A percentile compares a stretch with the other conserved stretches of the same genome.
These are phyloP conservation scores for Penicillium hesseltinei DNA, from an alignment of 2,329 filamentous ascomycete species.

Conservation along the genomic window DNA sequence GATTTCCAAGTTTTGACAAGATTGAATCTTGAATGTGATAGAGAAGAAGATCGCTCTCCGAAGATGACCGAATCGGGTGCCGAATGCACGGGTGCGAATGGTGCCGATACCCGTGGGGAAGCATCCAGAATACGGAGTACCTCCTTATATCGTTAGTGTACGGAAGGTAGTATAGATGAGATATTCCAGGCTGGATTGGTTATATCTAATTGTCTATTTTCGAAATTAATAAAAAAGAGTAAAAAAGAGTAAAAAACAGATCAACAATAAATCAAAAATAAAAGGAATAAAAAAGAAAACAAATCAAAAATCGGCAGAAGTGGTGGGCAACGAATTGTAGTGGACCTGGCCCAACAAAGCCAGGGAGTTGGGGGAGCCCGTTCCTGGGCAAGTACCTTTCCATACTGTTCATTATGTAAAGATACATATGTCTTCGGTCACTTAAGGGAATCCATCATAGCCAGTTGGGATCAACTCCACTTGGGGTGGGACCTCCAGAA, in stretches of 20 bases:
- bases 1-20: not conserved
- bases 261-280: not conserved
- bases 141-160: not conserved
- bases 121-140: not conserved
- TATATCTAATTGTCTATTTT: not conserved
- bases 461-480: constrained; percentile 18
- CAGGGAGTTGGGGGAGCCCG: constrained; percentile 22
- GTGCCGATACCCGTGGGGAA: not conserved
- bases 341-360: constrained; percentile 30
- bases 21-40: not conserved
- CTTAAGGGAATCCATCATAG: not conserved
- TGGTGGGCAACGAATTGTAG: constrained; percentile 9
- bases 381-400: constrained; percentile 15
- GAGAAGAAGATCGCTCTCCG: not conserved
- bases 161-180: not conserved
- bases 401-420: constrained; percentile 12
- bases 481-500: constrained; percentile 17
- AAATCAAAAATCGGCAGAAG: constrained; percentile 3
- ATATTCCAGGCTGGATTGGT: not conserved
- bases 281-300: not conserved
- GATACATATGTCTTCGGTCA: constrained; percentile 8
- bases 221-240: not conserved
- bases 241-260: not conserved
- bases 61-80: not conserved
- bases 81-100: not conserved